Evolutionary conservation across 1,139 yeast species (phyloP), one percentile per base, ranked within the genome.

Genomic region (Zhuliangozyma parablackwelliae): DNA sequence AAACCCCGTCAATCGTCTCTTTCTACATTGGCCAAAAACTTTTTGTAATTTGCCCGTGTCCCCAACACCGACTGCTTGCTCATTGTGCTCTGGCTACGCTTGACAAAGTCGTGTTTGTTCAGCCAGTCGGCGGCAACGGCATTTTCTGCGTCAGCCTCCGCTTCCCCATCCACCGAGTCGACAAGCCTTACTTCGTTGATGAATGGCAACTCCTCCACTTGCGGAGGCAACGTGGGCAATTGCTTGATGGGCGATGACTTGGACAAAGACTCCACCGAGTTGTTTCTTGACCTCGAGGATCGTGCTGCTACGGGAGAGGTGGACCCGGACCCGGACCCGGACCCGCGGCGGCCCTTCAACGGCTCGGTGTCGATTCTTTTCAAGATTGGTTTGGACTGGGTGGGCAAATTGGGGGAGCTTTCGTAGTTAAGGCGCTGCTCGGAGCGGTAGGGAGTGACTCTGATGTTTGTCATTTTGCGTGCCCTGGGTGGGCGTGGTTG

Each of bases 51-150:
- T 16, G 61, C 63, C 25, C 71, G 50, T 2, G 75, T 69, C 1
- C 72, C 72, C 42, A 69, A 55, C 3, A 69, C 63, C 2, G 69
- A 61, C 13, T 33, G 33, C 42, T 63, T 63, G 35, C 70, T 63
- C 47, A 48, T 45, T 9, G 58, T 53, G 25, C 66, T 65, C 36
- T 54, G 54, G 56, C 53, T 62, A 40, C 74, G 50, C 10, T 48
- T 49, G 10, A 42, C 32, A 12, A 28, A 25, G 10, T 34, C 38
- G 21, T 28, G 37, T 11, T 32, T 21, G 21, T 12, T 11, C 10
- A 10, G 10, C 10, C 26, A 9, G 26, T 24, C 26, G 5, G n/a
- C 10, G 5, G 26, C 26, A 10, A 10, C 16, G 4, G 4, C 16
- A 9, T 23, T 23, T 12, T 24, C 34, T 6, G 32, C 26, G 1